Conservation (phyloP, 2,329 filamentous ascomycete species). For the Teratosphaeriaceae sp. region DNA sequence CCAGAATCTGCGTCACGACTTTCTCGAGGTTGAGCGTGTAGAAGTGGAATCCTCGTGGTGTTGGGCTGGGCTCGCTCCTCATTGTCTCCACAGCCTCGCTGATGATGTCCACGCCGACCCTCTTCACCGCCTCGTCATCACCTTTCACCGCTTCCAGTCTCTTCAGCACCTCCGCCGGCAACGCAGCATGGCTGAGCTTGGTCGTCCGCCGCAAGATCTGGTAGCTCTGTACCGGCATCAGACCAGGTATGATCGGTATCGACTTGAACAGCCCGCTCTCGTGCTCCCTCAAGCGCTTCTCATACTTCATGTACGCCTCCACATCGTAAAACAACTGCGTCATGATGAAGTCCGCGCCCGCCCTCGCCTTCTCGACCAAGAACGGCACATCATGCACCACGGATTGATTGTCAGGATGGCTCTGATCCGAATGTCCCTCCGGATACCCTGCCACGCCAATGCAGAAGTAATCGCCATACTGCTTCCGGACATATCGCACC, state of each 20-base stretch:
- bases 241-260: slow-evolving; percentile 83
- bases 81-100: slow-evolving; percentile 77
- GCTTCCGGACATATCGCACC: slow-evolving; percentile 78
- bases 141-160: slow-evolving; percentile 67
- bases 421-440: slow-evolving; percentile 89
- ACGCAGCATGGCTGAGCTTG: slow-evolving; percentile 83
- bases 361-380: slow-evolving; percentile 81
- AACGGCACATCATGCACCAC: slow-evolving; percentile 68
- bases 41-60: slow-evolving; percentile 83
- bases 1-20: slow-evolving; percentile 86
- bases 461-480: slow-evolving; percentile 92
- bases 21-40: slow-evolving; percentile 97
- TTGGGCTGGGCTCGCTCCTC: slow-evolving; percentile 53
- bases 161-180: slow-evolving; percentile 64
- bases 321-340: slow-evolving; percentile 96
- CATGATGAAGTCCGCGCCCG: slow-evolving; percentile 97
- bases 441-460: slow-evolving; percentile 92
- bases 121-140: slow-evolving; percentile 76
- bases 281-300: slow-evolving; percentile 68
- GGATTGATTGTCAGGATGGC: slow-evolving; percentile 71
- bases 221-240: slow-evolving; percentile 98
- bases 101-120: slow-evolving; percentile 74
- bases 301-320: slow-evolving; percentile 73
- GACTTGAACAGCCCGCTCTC: slow-evolving; percentile 78
- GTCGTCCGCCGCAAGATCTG: slow-evolving; percentile 91